Evolutionary conservation across 1,284 basidiomycete genomes (phyloP).

Genomic region (Marasmius oreades): DNA sequence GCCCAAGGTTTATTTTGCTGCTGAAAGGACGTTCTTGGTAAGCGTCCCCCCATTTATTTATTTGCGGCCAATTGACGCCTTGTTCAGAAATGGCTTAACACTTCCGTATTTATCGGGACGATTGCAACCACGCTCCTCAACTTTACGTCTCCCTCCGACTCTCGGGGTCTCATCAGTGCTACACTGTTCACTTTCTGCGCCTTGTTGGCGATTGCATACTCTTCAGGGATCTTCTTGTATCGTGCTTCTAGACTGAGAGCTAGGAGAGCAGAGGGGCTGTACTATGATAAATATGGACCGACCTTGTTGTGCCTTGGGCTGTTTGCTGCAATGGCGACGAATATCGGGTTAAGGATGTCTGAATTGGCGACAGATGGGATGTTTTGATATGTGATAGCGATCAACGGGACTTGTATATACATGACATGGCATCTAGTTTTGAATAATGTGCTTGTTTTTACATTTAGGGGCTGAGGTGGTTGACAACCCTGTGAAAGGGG

Average conservation of each 20-base stretch:
- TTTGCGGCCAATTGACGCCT: slow-evolving; percentile 7
- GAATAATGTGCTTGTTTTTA: background rate
- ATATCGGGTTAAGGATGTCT: slow-evolving; percentile 60
- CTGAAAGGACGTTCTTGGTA: slow-evolving; percentile 88
- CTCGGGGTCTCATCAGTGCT: slow-evolving; percentile 79
- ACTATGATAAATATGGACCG: slow-evolving; percentile 89
- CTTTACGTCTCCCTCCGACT: slow-evolving; percentile 77
- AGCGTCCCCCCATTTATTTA: slow-evolving; percentile 26
- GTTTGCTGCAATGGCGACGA: slow-evolving; percentile 70
- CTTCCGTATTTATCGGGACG: slow-evolving; percentile 83
- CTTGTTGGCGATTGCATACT: slow-evolving; percentile 87
- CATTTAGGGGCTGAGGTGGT: too few relatives aligned
- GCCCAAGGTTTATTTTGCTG: slow-evolving; percentile 98
- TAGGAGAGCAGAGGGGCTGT: slow-evolving; percentile 74
- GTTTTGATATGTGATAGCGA: too few relatives aligned
- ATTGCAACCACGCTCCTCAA: slow-evolving; percentile 92
- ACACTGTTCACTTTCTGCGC: slow-evolving; percentile 87
- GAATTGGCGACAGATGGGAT: slow-evolving; percentile 36
- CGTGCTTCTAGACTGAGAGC: slow-evolving; percentile 76
- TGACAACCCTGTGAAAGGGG: too few relatives aligned
- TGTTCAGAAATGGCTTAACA: slow-evolving; percentile 88
- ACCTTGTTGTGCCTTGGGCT: slow-evolving; percentile 72
- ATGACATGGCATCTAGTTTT: background rate
- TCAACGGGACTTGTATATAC: too few relatives aligned
- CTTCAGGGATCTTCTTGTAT: slow-evolving; percentile 85